These are phyloP conservation scores for Artomyces pyxidatus DNA, from an alignment of 768 basidiomycete species.

Conservation along the genomic window DNA sequence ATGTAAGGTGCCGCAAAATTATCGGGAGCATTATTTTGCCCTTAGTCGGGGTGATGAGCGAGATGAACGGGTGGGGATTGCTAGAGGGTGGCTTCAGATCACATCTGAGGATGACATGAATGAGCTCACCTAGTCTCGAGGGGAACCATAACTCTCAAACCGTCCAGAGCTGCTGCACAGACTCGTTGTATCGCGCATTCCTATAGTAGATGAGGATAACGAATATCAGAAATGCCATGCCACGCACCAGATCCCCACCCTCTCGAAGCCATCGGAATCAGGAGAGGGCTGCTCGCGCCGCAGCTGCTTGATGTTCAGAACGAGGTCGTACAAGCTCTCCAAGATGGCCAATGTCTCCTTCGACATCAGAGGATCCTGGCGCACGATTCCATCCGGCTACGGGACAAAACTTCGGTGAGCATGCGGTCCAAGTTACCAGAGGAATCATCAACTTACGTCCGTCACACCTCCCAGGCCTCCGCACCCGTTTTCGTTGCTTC, in stretches of 20 bases:
- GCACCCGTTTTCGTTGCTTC: slow-evolving; percentile 71
- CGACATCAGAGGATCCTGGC: slow-evolving; percentile 66
- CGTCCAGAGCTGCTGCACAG: slow-evolving; percentile 73
- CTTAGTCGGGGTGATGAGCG: slow-evolving; percentile 79
- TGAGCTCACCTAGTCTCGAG: slow-evolving; percentile 77
- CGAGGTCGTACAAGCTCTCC: slow-evolving; percentile 79
- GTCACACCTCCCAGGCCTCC: slow-evolving; percentile 57
- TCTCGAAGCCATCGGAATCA: slow-evolving; percentile 41
- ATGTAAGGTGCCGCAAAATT: slow-evolving; percentile 73
- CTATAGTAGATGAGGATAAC: slow-evolving; percentile 27
- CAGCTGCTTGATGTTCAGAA: slow-evolving; percentile 79
- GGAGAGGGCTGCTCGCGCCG: slow-evolving; percentile 65
- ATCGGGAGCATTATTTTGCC: slow-evolving; percentile 91
- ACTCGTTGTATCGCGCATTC: slow-evolving; percentile 45
- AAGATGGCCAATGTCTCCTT: slow-evolving; percentile 72
- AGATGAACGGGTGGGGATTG: slow-evolving; percentile 94
- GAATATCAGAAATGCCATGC: neutral
- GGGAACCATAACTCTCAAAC: slow-evolving; percentile 79
- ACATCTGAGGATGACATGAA: neutral
- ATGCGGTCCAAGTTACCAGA: neutral
- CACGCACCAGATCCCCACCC: slow-evolving; percentile 36
- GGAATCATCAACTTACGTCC: slow-evolving; percentile 31
- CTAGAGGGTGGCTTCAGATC: slow-evolving; percentile 29
- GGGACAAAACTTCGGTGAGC: neutral
- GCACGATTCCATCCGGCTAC: slow-evolving; percentile 55